Evolutionary conservation across 2,329 filamentous ascomycete species (phyloP).

Genomic region (Talaromyces sp.): DNA sequence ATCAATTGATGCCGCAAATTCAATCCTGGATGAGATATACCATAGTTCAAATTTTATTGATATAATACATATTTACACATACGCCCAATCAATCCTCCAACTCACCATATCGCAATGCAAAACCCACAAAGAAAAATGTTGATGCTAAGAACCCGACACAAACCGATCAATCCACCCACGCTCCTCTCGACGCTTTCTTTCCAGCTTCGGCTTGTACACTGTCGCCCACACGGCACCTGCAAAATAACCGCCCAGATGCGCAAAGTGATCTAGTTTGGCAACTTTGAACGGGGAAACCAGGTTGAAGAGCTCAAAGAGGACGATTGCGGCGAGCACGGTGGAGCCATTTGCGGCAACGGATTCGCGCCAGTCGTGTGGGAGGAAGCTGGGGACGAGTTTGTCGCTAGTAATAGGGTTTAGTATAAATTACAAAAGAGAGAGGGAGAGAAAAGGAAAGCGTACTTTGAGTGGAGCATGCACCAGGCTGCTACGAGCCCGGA

Average conservation of each 20-base stretch:
- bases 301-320: constrained; percentile 32
- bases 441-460: constrained; percentile 16
- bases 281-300: constrained; percentile 26
- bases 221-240: constrained; percentile 27
- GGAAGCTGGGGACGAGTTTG: constrained; percentile 28
- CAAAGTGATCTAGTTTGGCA: constrained; percentile 34
- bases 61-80: neutral
- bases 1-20: no score
- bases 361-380: constrained; percentile 35
- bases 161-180: constrained; percentile 10
- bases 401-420: constrained; percentile 22
- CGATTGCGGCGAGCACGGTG: constrained; percentile 30
- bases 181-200: constrained; percentile 13
- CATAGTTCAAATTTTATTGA: neutral
- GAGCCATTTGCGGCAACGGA: constrained; percentile 38
- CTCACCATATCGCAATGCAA: neutral
- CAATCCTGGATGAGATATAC: neutral
- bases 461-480: constrained; percentile 45
- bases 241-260: constrained; percentile 39
- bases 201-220: constrained; percentile 16
- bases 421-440: neutral
- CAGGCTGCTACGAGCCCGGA: constrained; percentile 47
- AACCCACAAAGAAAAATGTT: neutral
- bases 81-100: neutral
- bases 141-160: constrained; percentile 3